Evolutionary conservation across 2,329 filamentous ascomycete genomes (phyloP).

Genomic region (Arachnomyces sp.): DNA sequence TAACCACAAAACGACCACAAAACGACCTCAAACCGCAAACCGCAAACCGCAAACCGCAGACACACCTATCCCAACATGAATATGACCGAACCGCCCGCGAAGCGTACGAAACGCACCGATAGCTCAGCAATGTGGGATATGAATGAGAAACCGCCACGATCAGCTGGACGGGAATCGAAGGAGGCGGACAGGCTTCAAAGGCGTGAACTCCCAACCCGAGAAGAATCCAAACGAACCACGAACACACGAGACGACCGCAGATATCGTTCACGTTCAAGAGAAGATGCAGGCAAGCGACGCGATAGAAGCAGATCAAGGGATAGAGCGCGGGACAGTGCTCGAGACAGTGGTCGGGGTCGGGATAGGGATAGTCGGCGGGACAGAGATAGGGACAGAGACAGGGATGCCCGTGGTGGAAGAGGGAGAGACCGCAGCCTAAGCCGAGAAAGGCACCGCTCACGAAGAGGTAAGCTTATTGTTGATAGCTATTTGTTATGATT

Average conservation of each 20-base stretch:
- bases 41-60: background rate
- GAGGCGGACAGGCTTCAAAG: constrained; percentile 29
- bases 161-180: constrained; percentile 20
- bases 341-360: constrained; percentile 23
- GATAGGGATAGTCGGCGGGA: constrained; percentile 30
- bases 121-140: constrained; percentile 56
- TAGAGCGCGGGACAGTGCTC: constrained; percentile 24
- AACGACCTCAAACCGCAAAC: background rate
- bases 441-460: constrained; percentile 24
- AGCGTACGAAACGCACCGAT: constrained; percentile 47
- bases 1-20: background rate
- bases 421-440: constrained; percentile 28
- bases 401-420: constrained; percentile 31
- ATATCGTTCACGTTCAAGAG: constrained; percentile 33
- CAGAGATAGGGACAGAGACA: constrained; percentile 33
- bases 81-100: constrained; percentile 47
- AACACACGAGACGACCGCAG: constrained; percentile 30
- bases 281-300: constrained; percentile 32
- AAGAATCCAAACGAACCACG: constrained; percentile 31
- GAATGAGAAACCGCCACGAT: constrained; percentile 24
- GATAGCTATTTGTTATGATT: background rate
- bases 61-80: constrained; percentile 10
- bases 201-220: constrained; percentile 28
- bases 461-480: constrained; percentile 29
- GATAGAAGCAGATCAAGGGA: constrained; percentile 40